Conservation (phyloP, 2,329 filamentous ascomycete genomes). For the Botrytis tulipae region DNA sequence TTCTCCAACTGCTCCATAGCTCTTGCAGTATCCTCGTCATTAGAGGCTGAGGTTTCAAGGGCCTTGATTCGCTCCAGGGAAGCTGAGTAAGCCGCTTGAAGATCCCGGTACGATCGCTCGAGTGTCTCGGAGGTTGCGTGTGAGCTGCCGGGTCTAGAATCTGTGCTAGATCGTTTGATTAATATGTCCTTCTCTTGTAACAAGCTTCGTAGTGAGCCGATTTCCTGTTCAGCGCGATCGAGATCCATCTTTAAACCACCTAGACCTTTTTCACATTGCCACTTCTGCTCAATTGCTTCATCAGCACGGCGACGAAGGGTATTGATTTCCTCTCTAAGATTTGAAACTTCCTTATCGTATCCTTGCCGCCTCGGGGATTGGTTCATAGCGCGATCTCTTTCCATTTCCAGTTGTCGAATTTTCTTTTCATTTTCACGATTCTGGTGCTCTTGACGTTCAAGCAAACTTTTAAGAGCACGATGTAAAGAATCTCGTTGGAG, state of each 20-base stretch:
- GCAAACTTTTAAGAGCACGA: conserved; percentile 76
- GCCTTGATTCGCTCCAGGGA: conserved; percentile 65
- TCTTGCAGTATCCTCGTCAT: conserved; percentile 58
- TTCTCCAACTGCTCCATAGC: conserved; percentile 66
- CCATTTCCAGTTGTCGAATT: conserved; percentile 71
- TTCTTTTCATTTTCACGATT: conserved; percentile 80
- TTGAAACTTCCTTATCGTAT: conserved; percentile 80
- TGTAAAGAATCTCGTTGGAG: conserved; percentile 91
- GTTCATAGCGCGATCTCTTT: conserved; percentile 71
- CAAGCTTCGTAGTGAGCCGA: conserved; percentile 73
- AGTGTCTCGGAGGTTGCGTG: conserved; percentile 69
- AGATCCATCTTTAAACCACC: conserved; percentile 92
- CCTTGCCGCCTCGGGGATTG: conserved; percentile 70
- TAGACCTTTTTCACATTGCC: conserved; percentile 89
- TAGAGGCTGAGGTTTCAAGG: conserved; percentile 53
- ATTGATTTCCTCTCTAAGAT: conserved; percentile 79
- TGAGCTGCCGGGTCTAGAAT: conserved; percentile 41
- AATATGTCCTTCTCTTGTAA: conserved; percentile 81
- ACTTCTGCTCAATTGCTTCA: conserved; percentile 92
- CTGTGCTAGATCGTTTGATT: conserved; percentile 52
- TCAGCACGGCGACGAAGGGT: conserved; percentile 82
- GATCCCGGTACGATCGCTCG: conserved; percentile 69
- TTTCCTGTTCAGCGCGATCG: conserved; percentile 92
- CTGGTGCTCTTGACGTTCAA: conserved; percentile 83
- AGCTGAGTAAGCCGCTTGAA: conserved; percentile 68